A percentile compares a stretch with the other conserved stretches of the same genome.
Conservation (phyloP, 73 alveolate genomes). For the Diophrys sp. region DNA sequence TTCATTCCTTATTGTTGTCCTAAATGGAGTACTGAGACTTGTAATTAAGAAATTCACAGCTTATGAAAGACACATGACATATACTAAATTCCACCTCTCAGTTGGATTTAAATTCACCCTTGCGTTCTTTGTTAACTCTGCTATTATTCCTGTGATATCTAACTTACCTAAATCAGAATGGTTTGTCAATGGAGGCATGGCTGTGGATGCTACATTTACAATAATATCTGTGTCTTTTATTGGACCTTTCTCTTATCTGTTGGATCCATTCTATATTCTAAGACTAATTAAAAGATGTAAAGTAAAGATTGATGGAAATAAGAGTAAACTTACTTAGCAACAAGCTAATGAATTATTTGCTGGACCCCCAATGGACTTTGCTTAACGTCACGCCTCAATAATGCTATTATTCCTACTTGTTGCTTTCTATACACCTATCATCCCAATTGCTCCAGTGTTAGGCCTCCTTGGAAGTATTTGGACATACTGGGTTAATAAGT, state of each 20-base stretch:
- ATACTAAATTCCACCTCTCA: conserved; percentile 63
- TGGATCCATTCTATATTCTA: conserved; percentile 28
- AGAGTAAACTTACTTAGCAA: conserved; percentile 32
- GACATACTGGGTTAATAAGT: conserved; percentile 59
- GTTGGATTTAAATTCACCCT: conserved; percentile 57
- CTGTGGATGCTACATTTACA: conserved; percentile 28
- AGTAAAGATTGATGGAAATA: conserved; percentile 27
- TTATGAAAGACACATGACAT: conserved; percentile 58
- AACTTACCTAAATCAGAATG: conserved; percentile 23
- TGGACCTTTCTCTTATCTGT: conserved; percentile 45
- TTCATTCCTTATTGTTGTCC: conserved; percentile 48
- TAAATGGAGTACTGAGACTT: conserved; percentile 38
- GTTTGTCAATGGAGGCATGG: conserved; percentile 50
- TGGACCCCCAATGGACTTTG: conserved; percentile 62
- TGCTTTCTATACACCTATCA: conserved; percentile 39
- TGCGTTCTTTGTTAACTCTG: conserved; percentile 69
- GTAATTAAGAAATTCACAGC: conserved; percentile 39
- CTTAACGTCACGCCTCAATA: conserved; percentile 35
- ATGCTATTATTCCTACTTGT: conserved; percentile 38
- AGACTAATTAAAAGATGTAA: conserved; percentile 26
- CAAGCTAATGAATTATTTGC: conserved; percentile 39
- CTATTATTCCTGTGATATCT: conserved; percentile 57
- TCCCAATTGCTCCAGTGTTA: conserved; percentile 56
- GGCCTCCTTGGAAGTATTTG: conserved; percentile 26
- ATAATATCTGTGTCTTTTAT: conserved; percentile 27